Base-by-base conservation (phyloP, 2,329 filamentous ascomycete species). In the Cladobotryum mycophilum region DNA sequence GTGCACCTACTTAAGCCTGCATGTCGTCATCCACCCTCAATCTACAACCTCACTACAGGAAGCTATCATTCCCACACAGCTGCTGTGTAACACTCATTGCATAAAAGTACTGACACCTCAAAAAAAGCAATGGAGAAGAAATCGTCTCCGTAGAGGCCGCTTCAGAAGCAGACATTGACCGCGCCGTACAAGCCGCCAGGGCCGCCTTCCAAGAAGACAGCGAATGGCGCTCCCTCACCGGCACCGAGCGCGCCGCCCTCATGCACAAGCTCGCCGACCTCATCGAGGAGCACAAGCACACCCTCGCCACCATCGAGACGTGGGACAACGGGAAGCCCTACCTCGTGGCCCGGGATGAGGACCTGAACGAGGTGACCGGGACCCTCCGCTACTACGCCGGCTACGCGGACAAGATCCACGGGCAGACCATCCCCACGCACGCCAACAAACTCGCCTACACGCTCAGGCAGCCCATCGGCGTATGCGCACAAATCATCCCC, bases 271-370 rank as follows among this genome's bases (percentile, higher is more conserved):
- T 93, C 13, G 83, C 85, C 11, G 79, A 86, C 46, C 72, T 93
- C 22, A 72, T 90, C 18, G 83, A 88, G 55, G 65, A 82, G 62
- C 75, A 92, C 62, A 75, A 73, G 25, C 71, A 73, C 36, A 49
- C 60, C 0, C 61, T 77, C 4, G 73, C 73, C 5, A 75, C 74
- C 1, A 66, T 76, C 6, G 88, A 95, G 69, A 88, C 89, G 0
- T 92, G 87, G 87, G 88, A 93, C 62, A 91, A 90, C 59, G 88
- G 86, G 64, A 67, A 68, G 52, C 83, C 86, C 1, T 89, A 86
- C 66, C 67, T 69, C 2, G 82, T 84, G 12, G 75, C 87, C 0
- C 62, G 84, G n/a, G 76, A 75, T 40, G 85, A 85, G 47, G 88
- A 91, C 61, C 57, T 90, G 5, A 71, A 64, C 1, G 69, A 72